These are phyloP conservation scores for Brassica juncea DNA, from an alignment of 345 rosid genomes.

Conservation along the genomic window DNA sequence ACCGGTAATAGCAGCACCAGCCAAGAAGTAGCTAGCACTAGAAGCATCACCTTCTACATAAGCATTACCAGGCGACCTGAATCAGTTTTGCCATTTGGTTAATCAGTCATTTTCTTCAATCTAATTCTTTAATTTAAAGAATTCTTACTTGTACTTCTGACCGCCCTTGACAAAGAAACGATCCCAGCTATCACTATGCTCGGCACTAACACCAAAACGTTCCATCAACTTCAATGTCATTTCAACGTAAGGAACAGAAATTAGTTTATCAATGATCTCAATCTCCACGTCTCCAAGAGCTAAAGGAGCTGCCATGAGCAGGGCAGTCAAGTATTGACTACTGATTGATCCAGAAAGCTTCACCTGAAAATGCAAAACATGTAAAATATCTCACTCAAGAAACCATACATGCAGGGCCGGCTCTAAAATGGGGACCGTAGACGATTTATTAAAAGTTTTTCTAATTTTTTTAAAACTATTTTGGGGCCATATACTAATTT, in stretches of 20 bases:
- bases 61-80: constrained; percentile 89
- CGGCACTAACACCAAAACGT: constrained; percentile 73
- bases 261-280: constrained; percentile 82
- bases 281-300: constrained; percentile 91
- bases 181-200: constrained; percentile 85
- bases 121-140: not conserved
- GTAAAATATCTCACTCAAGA: too few relatives aligned
- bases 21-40: constrained; percentile 98
- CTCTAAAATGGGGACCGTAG: too few relatives aligned
- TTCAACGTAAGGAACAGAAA: constrained; percentile 93
- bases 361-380: constrained; percentile 56
- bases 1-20: constrained; percentile 75
- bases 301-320: constrained; percentile 97
- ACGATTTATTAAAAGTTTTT: too few relatives aligned
- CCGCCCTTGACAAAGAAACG: constrained; percentile 77
- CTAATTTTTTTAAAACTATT: too few relatives aligned
- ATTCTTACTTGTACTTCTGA: constrained; percentile 80
- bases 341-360: constrained; percentile 93
- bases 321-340: constrained; percentile 95
- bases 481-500: too few relatives aligned
- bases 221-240: constrained; percentile 98
- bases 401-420: too few relatives aligned
- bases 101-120: not conserved
- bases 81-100: constrained; percentile 23
- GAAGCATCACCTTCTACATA: constrained; percentile 99